Base-by-base conservation (phyloP, 2,329 filamentous ascomycete species). In the Fusarium xylarioides region DNA sequence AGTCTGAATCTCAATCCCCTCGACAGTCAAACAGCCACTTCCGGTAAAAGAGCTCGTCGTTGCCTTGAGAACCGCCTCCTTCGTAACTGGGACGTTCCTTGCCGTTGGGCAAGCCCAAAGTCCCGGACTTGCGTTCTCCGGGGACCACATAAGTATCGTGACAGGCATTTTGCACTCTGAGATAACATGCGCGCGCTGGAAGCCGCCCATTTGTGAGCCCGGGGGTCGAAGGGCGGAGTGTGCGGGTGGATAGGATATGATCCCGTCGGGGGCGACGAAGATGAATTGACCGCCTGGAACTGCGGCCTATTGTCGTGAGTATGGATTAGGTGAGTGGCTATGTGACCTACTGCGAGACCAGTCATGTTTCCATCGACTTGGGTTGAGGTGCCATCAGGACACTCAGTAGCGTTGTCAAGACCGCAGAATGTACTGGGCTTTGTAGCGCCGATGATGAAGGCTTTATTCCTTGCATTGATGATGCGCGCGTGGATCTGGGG, bases 251-350 rank as follows among this genome's bases (percentile, higher is more conserved):
- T 88, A 92, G 61, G 84, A 82, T 63, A 92, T 79, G 15, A 84
- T 82, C 11, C 90, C 91, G 32, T 84, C 79, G 7, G 86, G 82
- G 7, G 81, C 82, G 63, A 92, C 84, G 79, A 89, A 92, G 74
- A 91, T 84, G 64, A 85, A 81, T 75, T 93, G 90, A 32, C 91
- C 91, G 34, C 90, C 90, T 10, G 90, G 90, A 9, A 91, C 90
- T 35, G 85, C 77, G 37, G 89, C 86, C 81, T 84, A 11, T 7
- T n/a, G 6, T 19, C 35, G 46, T 35, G 1, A 35, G 44, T 9
- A 34, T 11, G 5, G 18, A 2, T 16, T 4, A 19, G 11, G 16
- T 19, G n/a, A 34, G 19, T 7, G 11, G 0, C 0, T 3, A 21
- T 2, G 23, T 7, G 10, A 55, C 75, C 32, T 43, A 81, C 80